phyloP scores from a whole-genome alignment of 352 stramenopile genomes.

The Phytophthora kernoviae region DNA sequence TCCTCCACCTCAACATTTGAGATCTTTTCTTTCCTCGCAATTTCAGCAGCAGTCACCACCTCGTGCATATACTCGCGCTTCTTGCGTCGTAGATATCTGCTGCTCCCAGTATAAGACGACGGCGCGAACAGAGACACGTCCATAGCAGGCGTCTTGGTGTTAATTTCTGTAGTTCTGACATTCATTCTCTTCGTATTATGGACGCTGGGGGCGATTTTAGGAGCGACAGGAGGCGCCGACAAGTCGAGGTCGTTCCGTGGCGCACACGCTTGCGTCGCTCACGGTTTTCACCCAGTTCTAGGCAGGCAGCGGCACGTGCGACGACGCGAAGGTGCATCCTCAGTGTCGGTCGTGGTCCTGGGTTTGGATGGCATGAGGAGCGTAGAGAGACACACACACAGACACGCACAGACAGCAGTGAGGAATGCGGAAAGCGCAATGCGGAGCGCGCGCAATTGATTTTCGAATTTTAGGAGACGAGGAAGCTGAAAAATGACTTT shows the following conservation, averaged over 20 bases:
- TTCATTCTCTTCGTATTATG: too few species aligned
- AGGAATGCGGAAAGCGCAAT: slow-evolving; percentile 12
- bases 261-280: slow-evolving; percentile 39
- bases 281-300: slow-evolving; percentile 30
- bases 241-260: neutral
- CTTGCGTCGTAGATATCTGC: slow-evolving; percentile 35
- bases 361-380: neutral
- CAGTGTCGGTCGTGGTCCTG: neutral
- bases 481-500: too few species aligned
- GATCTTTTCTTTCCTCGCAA: neutral
- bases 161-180: too few species aligned
- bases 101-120: neutral
- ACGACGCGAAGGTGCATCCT: slow-evolving; percentile 6
- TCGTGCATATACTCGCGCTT: slow-evolving; percentile 29
- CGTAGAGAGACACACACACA: neutral
- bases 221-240: neutral
- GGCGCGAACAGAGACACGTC: neutral
- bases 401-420: neutral
- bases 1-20: neutral
- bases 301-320: slow-evolving; percentile 38
- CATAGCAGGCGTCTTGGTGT: neutral
- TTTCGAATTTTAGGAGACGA: slow-evolving; percentile 7
- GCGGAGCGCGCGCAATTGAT: slow-evolving; percentile 7
- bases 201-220: too few species aligned
- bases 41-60: slow-evolving; percentile 3